These are phyloP conservation scores for Phytophthora pisi DNA, from an alignment of 352 stramenopile genomes.

Conservation along the genomic window DNA sequence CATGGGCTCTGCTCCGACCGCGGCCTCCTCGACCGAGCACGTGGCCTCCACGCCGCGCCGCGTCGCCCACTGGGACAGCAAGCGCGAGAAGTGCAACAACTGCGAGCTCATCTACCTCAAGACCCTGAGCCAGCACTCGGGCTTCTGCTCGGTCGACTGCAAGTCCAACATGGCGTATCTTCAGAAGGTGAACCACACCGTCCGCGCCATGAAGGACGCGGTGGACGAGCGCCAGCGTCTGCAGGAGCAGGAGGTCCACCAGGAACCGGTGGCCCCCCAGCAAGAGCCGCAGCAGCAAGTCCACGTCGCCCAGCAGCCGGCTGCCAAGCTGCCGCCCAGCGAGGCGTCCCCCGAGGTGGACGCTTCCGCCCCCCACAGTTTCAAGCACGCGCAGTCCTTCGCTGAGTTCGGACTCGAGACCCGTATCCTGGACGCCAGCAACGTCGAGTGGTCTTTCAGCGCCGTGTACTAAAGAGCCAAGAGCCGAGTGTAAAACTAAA, in stretches of 20 bases:
- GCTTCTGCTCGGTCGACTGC: conserved; percentile 88
- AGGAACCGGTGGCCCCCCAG: conserved; percentile 27
- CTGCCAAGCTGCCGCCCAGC: conserved; percentile 18
- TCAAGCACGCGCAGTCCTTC: conserved; percentile 59
- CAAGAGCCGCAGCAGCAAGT: conserved; percentile 22
- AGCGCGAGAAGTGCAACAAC: conserved; percentile 86
- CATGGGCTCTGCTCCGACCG: conserved; percentile 22
- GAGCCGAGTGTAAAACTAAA: conserved; percentile 35
- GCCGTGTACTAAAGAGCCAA: conserved; percentile 61
- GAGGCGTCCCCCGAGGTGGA: conserved; percentile 16
- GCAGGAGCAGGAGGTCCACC: conserved; percentile 25
- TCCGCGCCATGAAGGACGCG: conserved; percentile 75
- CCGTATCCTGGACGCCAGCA: conserved; percentile 50
- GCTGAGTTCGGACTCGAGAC: conserved; percentile 75
- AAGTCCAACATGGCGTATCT: conserved; percentile 88
- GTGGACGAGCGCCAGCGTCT: conserved; percentile 56
- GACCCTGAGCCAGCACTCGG: conserved; percentile 69
- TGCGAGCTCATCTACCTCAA: conserved; percentile 88
- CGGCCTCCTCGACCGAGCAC: conserved; percentile 9
- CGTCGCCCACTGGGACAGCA: conserved; percentile 84
- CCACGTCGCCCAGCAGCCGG: conserved; percentile 21
- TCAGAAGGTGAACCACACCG: conserved; percentile 79
- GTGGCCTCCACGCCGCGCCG: conserved; percentile 27
- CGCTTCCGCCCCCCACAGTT: conserved; percentile 5
- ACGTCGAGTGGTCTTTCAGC: conserved; percentile 82